Base-by-base conservation (phyloP, 108 stramenopile genomes). In the Chaetoceros muelleri region DNA sequence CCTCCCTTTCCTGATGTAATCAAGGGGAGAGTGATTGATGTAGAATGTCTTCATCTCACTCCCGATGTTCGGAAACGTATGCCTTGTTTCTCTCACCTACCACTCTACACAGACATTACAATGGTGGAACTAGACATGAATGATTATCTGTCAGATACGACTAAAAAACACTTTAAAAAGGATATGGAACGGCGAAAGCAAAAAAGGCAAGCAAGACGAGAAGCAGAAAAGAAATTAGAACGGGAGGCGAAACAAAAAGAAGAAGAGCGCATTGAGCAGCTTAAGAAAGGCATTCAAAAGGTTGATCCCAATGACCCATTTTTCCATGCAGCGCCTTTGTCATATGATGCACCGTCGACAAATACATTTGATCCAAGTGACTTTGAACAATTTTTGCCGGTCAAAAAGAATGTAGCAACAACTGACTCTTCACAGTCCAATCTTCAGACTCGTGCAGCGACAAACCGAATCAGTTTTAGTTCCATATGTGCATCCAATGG, bases 111-210 rank as follows among this genome's bases (percentile, higher is more conserved):
- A 18, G 60, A 77, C 30, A 65, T 90, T 50, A 46, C 56, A 7
- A 72, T 90, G 61, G 84, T 84, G 20, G 89, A 90, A 53, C 51
- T 90, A 8, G 79, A 80, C 55, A 55, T 82, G 29, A 66, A 73
- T 52, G 69, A 70, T 21, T 34, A 82, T 21, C 40, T 90, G 46
- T 76, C 69, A 13, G 54, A 79, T 1, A 44, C 52, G 16, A 82
- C 89, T 21, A 70, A 75, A 30, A 46, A 57, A 46, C 71, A 71
- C 27, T 86, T 84, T 63, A 56, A 69, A 47, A 58, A 53, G 20
- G 89, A 90, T 34, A 67, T 84, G 24, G 67, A 75, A 22, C 81
- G 80, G 51, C 80, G 85, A 16, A 64, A 62, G 45, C 67, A 78
- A 18, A 58, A 65, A 25, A 78, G 89, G n/a, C 61, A 65, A 46